Percentiles rank a stretch among this genome's conserved stretches.
phyloP scores from a whole-genome alignment of 2,329 filamentous ascomycete genomes.

The Fusarium ambrosium region DNA sequence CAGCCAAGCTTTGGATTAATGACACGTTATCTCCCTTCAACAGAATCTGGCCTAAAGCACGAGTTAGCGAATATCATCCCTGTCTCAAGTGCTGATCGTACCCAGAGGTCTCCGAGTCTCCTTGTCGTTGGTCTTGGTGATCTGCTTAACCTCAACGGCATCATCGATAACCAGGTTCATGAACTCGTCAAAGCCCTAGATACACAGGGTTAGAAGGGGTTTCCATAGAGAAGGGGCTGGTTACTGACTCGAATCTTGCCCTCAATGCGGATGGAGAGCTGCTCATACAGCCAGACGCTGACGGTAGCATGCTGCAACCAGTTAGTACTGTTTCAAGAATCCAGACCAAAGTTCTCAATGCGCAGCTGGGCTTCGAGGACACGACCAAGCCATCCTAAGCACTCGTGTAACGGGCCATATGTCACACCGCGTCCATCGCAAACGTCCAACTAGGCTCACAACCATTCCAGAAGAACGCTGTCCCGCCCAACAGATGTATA shows the following conservation, averaged over 20 bases:
- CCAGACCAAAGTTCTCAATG: background rate
- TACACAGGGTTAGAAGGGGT: slow-evolving; percentile 2
- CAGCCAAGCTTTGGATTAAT: slow-evolving; percentile 73
- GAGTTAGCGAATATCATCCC: slow-evolving; percentile 7
- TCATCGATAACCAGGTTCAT: slow-evolving; percentile 99
- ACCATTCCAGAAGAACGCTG: background rate
- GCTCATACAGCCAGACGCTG: slow-evolving; percentile 97
- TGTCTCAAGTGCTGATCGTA: slow-evolving; percentile 58
- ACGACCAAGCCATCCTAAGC: background rate
- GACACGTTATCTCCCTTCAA: slow-evolving; percentile 92
- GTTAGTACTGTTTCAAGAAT: slow-evolving; percentile 37
- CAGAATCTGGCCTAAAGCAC: slow-evolving; percentile 80
- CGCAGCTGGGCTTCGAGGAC: background rate
- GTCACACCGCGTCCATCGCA: background rate
- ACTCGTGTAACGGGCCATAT: background rate
- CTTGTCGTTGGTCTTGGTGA: slow-evolving; percentile 81
- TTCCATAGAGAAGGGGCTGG: background rate
- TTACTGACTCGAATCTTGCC: slow-evolving; percentile 90
- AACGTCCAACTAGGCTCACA: background rate
- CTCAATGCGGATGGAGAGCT: slow-evolving; percentile 93
- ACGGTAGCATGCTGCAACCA: slow-evolving; percentile 78
- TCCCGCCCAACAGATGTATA: background rate
- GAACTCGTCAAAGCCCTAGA: slow-evolving; percentile 97
- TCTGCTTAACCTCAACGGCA: slow-evolving; percentile 89
- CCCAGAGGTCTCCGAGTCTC: slow-evolving; percentile 85